Evolutionary conservation across 2,329 filamentous ascomycete species (phyloP), one percentile per base, ranked within the genome.

Genomic region (Aureobasidium sp.): DNA sequence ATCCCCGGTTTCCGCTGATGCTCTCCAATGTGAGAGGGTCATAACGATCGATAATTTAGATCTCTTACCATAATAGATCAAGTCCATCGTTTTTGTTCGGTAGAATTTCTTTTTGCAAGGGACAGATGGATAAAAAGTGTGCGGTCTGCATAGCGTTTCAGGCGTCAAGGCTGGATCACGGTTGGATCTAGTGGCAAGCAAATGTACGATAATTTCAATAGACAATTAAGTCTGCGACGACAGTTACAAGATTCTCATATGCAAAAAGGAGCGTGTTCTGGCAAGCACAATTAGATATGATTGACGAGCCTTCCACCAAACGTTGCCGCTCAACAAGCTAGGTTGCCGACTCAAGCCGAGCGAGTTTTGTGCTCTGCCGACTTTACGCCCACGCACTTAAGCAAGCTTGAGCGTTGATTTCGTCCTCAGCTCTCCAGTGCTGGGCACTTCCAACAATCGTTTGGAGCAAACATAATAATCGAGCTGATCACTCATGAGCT

Each of bases 1-100:
- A 44, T 64, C 10, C 59, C 63, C 9, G 63, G 63, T n/a, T 64
- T 64, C 58, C 44, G 53, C 37, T 51, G 46, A 50, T 23, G 7
- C 17, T 10, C 26, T 17, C 1, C 36, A 5, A 7, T 15, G 6
- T 17, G 13, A 23, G 29, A 52, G 1, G 46, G 51, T 23, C 29
- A 46, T 12, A 17, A 46, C 3, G 20, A 13, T 52, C 20, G 39
- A 37, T 37, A 39, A 23, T 27, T 23, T 60, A 60, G 23, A 60
- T 32, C 48, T 42, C 23, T 37, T 27, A 32, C 46, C 44, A 59
- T 29, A 2, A 59, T 48, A 17, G 41, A 23, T 27, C 10, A 34
- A 42, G 34, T 51, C 27, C 8, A 13, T 58, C 29, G 23, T 58
- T 48, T 29, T 37, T 58, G 34, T 48, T 42, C 20, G 39, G 42